Evolutionary conservation across 169 alveolate genomes (phyloP).

Genomic region (Plasmodium coatneyi): DNA sequence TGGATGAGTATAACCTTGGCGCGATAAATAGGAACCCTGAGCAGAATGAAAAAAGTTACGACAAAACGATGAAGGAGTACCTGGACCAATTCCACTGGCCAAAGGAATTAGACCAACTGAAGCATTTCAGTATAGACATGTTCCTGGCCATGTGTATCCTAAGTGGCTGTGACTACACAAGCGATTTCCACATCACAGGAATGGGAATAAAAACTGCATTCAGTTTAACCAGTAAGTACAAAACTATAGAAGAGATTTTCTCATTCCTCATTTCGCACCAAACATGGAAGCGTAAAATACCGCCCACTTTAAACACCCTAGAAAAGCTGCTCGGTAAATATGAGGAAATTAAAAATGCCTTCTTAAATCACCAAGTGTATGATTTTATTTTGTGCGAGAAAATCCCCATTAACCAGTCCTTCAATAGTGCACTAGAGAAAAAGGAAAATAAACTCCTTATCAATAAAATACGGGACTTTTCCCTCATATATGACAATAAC

Average conservation of each 20-base stretch:
- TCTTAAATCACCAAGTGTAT: conserved; percentile 82
- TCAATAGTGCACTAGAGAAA: conserved; percentile 23
- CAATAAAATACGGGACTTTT: conserved; percentile 9
- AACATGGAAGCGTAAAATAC: conserved; percentile 82
- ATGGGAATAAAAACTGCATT: conserved; percentile 86
- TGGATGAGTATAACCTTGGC: too few species aligned
- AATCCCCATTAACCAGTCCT: conserved; percentile 37
- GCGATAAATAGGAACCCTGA: not conserved
- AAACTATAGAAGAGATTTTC: conserved; percentile 73
- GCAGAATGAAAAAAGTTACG: conserved; percentile 27
- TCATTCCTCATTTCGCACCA: conserved; percentile 51
- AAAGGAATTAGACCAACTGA: conserved; percentile 73
- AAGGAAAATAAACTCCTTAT: not conserved
- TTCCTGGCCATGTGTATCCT: conserved; percentile 84
- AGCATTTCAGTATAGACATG: conserved; percentile 81
- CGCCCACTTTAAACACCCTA: conserved; percentile 72
- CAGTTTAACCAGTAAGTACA: conserved; percentile 76
- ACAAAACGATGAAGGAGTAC: conserved; percentile 62
- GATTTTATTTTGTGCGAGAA: conserved; percentile 67
- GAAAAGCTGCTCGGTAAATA: conserved; percentile 77
- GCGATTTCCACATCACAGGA: conserved; percentile 84
- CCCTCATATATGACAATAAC: not conserved
- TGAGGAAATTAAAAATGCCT: conserved; percentile 78
- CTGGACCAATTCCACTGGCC: conserved; percentile 65
- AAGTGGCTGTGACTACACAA: conserved; percentile 86